Evolutionary conservation across 495 filamentous ascomycete species (phyloP), one percentile per base, ranked within the genome.

Genomic region (Penicillium samsonianum): DNA sequence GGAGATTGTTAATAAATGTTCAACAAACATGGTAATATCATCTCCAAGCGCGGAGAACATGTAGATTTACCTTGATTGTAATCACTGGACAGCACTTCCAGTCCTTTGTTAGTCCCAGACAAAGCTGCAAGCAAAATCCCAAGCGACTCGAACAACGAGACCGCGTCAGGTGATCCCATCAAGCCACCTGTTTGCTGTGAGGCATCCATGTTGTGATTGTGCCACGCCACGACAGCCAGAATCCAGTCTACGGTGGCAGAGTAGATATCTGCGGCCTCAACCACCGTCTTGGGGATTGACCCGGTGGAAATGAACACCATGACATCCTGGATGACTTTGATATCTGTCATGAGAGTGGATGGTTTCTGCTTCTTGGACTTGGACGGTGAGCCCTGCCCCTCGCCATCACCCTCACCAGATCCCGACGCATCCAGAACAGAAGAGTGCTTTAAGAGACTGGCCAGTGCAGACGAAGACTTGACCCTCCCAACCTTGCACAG

Each of bases 361-460:
- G 12, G 53, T 22, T 22, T 19, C 11, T 45, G 17, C 4, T 42
- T 38, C 35, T 23, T 50, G 3, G 16, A 8, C 4, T 41, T 52
- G 8, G 50, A 11, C 3, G n/a, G 17, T 6, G 45, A 48, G n/a
- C 26, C 3, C 4, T 58, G 62, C 14, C 38, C 55, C 26, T 67
- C 62, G 2, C 30, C 19, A 19, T 63, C 57, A 5, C 30, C n/a
- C n/a, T 63, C 57, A n/a, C 62, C 58, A 44, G 58, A 41, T 26
- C 58, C 53, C 44, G 7, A 16, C 17, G 54, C 10, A 42, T 72
- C 71, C 23, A 58, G 62, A 48, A 78, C 68, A 12, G 72, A 75
- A 17, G 87, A 89, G 60, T 84, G 83, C 41, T 79, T 78, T 60
- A 85, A 78, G 4, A 90, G 68, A 5, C 78, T 80, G n/a, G 69